These are phyloP conservation scores for Phyllosticta ampelicida DNA, from an alignment of 2,329 filamentous ascomycete genomes.

Conservation along the genomic window DNA sequence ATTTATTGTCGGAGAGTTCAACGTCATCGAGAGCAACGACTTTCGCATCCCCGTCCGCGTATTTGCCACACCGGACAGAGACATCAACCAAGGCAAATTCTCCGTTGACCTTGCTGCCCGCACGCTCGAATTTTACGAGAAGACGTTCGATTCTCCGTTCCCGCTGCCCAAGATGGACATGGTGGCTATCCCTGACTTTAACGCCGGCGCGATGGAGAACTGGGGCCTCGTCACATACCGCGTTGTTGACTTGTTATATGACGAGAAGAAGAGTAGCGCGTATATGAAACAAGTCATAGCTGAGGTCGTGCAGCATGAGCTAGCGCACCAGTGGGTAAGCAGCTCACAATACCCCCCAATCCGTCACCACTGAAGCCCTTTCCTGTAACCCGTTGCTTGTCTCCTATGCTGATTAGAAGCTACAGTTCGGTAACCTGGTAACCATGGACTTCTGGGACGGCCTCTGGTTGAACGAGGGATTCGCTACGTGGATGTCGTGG, in stretches of 20 bases:
- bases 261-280: slow-evolving; percentile 84
- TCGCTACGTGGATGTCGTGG: slow-evolving; percentile 88
- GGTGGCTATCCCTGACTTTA: slow-evolving; percentile 92
- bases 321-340: slow-evolving; percentile 76
- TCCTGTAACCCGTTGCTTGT: no score
- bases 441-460: slow-evolving; percentile 99
- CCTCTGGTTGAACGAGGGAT: slow-evolving; percentile 90
- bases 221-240: slow-evolving; percentile 95
- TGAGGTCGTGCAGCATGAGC: slow-evolving; percentile 91
- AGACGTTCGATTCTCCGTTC: slow-evolving; percentile 80
- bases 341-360: no score
- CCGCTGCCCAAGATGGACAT: slow-evolving; percentile 93
- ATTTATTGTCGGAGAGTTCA: slow-evolving; percentile 88
- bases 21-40: slow-evolving; percentile 81
- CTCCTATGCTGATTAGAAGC: no score
- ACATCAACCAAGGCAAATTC: slow-evolving; percentile 86
- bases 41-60: slow-evolving; percentile 89
- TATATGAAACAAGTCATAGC: slow-evolving; percentile 86
- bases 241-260: slow-evolving; percentile 79
- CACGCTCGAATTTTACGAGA: slow-evolving; percentile 90
- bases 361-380: no score
- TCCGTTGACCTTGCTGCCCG: slow-evolving; percentile 80
- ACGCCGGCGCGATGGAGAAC: slow-evolving; percentile 95
- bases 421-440: slow-evolving; percentile 89
- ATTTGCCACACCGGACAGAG: slow-evolving; percentile 81